Base-by-base conservation (phyloP, 331 rosid species). In the Stylosanthes scabra region DNA sequence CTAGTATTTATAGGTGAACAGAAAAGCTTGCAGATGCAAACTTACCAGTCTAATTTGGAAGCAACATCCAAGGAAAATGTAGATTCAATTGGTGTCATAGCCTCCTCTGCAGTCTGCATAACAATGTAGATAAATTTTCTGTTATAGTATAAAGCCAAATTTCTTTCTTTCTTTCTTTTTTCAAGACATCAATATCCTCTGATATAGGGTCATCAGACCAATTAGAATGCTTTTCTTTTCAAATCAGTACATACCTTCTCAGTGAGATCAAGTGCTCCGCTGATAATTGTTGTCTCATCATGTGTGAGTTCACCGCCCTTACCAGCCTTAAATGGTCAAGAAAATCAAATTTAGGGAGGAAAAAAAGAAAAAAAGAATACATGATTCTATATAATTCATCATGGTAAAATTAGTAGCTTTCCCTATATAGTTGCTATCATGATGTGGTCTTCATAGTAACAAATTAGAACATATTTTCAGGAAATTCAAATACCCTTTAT, bases 241-340 rank as follows among this genome's bases (percentile, higher is more conserved):
- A 52, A 61, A 66, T 46, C 4, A 57, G 31, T 25, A 45, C 14
- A 66, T 87, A 89, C 99, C 96, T 94, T 94, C 82, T 82, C 93
- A 52, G 97, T 89, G 74, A 94, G 89, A 81, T 94, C 99, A 13
- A 94, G 84, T 14, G 99, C 99, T 59, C 99, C 99, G 11, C 96
- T 94, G 74, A 94, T 94, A 76, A 94, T 94, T 11, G 93, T 91
- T 15, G 99, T 84, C 86, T 94, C 99, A 67, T 94, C 96, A 8
- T 88, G 99, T 40, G 99, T 89, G 71, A 94, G 97, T 76, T 94
- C 99, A 63, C 99, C 99, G 7, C 99, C 99, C 79, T 88, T 91
- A 60, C 99, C 99, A 54, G 96, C 99, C 99, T 94, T 69, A 41
- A 50, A 69, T 51, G 60, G 71, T 69, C 66, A 71, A 29, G 50